Evolutionary conservation across 495 filamentous ascomycete genomes (phyloP).

Genomic region (Lepraria neglecta): DNA sequence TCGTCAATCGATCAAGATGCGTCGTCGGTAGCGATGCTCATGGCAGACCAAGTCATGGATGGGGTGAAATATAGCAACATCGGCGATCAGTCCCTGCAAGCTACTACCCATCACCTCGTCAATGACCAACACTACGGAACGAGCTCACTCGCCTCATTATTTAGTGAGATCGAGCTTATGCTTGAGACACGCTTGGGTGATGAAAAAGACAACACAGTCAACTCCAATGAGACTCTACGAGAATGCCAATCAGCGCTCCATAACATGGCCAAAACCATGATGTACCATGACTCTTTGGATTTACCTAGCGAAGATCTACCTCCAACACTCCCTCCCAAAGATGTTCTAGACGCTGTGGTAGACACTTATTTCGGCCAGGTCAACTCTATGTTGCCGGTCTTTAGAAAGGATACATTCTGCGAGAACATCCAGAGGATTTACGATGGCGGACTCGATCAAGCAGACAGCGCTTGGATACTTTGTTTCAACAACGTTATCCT

Average conservation of each 20-base stretch:
- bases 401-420: constrained; percentile 4
- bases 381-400: constrained; percentile 6
- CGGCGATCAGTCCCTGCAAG: neutral
- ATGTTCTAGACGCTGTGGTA: neutral
- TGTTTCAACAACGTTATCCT: constrained; percentile 13
- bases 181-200: neutral
- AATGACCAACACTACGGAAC: constrained; percentile 9
- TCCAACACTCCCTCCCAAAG: constrained; percentile 1
- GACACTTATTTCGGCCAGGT: constrained; percentile 1
- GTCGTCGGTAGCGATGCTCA: neutral
- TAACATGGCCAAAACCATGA: constrained; percentile 3
- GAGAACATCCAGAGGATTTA: neutral
- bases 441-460: neutral
- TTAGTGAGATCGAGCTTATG: neutral
- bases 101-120: neutral
- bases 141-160: constrained; percentile 6
- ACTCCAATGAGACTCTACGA: neutral
- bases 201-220: neutral
- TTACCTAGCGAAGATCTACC: constrained; percentile 7
- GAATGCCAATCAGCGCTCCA: constrained; percentile 4
- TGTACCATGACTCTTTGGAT: constrained; percentile 9
- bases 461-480: constrained; percentile 4
- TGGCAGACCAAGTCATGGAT: neutral
- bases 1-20: neutral
- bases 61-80: neutral